Evolutionary conservation across 2,329 filamentous ascomycete species (phyloP), one percentile per base, ranked within the genome.

Genomic region (Sclerotinia trifoliorum): DNA sequence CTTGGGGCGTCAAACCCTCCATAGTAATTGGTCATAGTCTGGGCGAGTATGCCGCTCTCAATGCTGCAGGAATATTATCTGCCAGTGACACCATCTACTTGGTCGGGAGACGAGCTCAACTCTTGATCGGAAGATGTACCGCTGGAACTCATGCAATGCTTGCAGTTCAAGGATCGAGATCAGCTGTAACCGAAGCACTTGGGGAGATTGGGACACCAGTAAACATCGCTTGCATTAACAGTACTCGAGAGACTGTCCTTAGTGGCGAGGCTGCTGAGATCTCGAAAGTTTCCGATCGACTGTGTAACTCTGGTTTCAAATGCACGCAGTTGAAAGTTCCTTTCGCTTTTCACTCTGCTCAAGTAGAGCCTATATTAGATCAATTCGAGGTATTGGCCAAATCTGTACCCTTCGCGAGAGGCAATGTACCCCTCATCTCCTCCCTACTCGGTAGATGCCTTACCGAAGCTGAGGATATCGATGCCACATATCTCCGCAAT

Each of bases 51-150:
- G 88, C 89, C 44, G 89, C 90, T 49, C 84, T 92, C 15, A 84
- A 90, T 73, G 83, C 88, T 44, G 88, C 90, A 66, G 90, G 89
- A 62, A 89, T 92, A 19, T 80, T 92, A 39, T 90, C 88, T 26
- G 87, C 86, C 44, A 86, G 85, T 73, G 90, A 92, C 75, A 86
- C 89, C 76, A 84, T 94, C 64, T 89, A 88, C 71, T 82, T 93
- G 1, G 89, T 93, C 17, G 90, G 90, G 57, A 78, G 81, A 65
- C 85, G 91, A 71, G 90, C 90, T 19, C 80, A 85, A 75, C 81
- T 92, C 19, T 81, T 93, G 3, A 83, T 88, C 57, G 80, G 85
- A 63, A 84, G 85, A 71, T 93, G 90, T 80, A 86, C 83, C n/a
- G 81, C 84, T 15, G 85, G 87, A 69, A 90, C 86, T 1, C 90